Base-by-base conservation (phyloP, 768 basidiomycete species). In the Amylocystis lapponica region DNA sequence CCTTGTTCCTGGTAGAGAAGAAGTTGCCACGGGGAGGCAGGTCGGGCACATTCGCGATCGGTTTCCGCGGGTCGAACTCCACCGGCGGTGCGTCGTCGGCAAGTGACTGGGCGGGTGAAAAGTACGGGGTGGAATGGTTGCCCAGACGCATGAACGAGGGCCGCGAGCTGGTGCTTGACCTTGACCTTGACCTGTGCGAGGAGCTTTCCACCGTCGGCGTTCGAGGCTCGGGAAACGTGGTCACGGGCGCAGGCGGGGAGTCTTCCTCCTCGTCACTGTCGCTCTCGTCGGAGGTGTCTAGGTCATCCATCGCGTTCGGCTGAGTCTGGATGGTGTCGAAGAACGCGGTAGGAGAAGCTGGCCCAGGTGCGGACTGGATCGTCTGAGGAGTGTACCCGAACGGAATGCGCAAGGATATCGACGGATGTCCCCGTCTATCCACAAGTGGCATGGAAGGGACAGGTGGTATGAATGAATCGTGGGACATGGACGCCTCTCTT, bases 321-420 rank as follows among this genome's bases (percentile, higher is more conserved):
- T 83, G 78, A n/a, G 72, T 65, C 51, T 86, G 81, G 34, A 87
- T 79, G 47, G 66, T 75, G 63, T 88, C 84, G 59, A 88, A 87
- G 70, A 87, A 87, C 23, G 78, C 77, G 20, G 78, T 74, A 0
- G 82, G 77, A 12, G 83, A 79, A 5, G 78, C 70, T 2, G 81
- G 79, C 12, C 72, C 75, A 12, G 83, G 82, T 26, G 77, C 81
- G 32, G 79, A 78, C 44, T 76, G 76, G 14, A 82, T 67, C 11
- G 68, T 64, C 26, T 70, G 65, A 21, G 70, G 60, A 27, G 70
- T 62, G 41, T 59, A 62, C 32, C 65, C 64, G 16, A 67, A 52
- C 6, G 81, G 76, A 32, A 77, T 72, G 29, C 45, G 54, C 45
- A 63, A 36, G n/a, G 60, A 41, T 36, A 61, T 49, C 20, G 53